Evolutionary conservation across 306 rosid species (phyloP), one percentile per base, ranked within the genome.

Genomic region (Echinosophora koreensis): DNA sequence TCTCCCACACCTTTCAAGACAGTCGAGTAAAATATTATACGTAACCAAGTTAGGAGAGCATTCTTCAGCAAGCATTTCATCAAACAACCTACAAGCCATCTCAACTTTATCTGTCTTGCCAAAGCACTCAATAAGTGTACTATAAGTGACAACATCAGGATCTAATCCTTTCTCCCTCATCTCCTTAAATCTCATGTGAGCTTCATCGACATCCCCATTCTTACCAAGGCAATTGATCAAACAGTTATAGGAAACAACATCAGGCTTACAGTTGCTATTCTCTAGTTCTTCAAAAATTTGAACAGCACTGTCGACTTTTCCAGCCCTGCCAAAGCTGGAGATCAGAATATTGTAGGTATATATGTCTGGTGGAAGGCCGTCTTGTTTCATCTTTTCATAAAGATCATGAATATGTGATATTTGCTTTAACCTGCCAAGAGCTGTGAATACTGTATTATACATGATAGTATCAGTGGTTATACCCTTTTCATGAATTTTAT

Each of bases 171-270:
- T 92, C 77, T 94, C 98, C 70, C 86, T 89, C 98, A 94, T 94
- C 88, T 94, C 98, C 80, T 81, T 90, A 57, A 94, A 94, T 77
- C 89, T 86, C 95, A 94, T 92, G 86, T 94, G 98, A 63, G 93
- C 97, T 89, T 94, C 98, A 74, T 90, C 98, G 78, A 94, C 86
- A 81, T 89, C 90, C 46, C 98, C 98, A 69, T 92, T 90, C 87
- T 94, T 94, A 66, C 98, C 98, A 5, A 92, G 95, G 86, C 93
- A 92, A 84, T 94, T 94, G 84, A 94, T 94, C 91, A 94, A 83
- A 67, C 90, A 84, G 77, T 94, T 94, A 81, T 94, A 94, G 39
- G 97, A 84, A 75, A 94, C 47, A 39, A 89, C 88, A 71, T 94
- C 97, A 2, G 98, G 93, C 75, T 80, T 76, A 76, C 85, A 88